Evolutionary conservation across 2,329 filamentous ascomycete genomes (phyloP).

Genomic region (Akanthomyces muscarius): DNA sequence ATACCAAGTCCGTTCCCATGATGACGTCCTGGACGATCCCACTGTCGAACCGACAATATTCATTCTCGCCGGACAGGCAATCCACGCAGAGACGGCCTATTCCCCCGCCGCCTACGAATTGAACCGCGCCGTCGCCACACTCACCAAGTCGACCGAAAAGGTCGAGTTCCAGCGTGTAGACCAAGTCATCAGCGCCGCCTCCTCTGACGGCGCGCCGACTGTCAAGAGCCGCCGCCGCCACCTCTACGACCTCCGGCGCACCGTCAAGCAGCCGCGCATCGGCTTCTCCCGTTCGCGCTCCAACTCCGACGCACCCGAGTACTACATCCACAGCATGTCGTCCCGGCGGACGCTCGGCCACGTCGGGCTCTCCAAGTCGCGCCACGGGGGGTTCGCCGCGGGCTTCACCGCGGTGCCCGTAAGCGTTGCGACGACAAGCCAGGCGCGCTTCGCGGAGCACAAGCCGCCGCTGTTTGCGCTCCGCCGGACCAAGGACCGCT

Average conservation of each 20-base stretch:
- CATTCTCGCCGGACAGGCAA: slow-evolving; percentile 4
- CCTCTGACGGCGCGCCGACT: neutral
- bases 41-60: slow-evolving; percentile 4
- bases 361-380: neutral
- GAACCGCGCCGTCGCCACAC: neutral
- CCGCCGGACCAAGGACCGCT: neutral
- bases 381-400: neutral
- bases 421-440: neutral
- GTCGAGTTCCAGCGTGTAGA: neutral
- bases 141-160: slow-evolving; percentile 1
- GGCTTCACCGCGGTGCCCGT: slow-evolving; percentile 5
- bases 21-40: neutral
- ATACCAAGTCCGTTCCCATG: neutral
- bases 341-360: slow-evolving; percentile 9
- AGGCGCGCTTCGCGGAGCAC: neutral
- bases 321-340: slow-evolving; percentile 11
- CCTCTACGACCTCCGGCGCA: slow-evolving; percentile 5
- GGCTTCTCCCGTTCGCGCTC: neutral
- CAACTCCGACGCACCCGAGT: slow-evolving; percentile 3
- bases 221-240: neutral
- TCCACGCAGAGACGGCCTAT: neutral
- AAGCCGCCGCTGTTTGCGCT: neutral
- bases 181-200: neutral
- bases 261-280: slow-evolving; percentile 2
- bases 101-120: neutral